Conservation (phyloP, 2,329 filamentous ascomycete genomes). For the Epichloe bromicola region DNA sequence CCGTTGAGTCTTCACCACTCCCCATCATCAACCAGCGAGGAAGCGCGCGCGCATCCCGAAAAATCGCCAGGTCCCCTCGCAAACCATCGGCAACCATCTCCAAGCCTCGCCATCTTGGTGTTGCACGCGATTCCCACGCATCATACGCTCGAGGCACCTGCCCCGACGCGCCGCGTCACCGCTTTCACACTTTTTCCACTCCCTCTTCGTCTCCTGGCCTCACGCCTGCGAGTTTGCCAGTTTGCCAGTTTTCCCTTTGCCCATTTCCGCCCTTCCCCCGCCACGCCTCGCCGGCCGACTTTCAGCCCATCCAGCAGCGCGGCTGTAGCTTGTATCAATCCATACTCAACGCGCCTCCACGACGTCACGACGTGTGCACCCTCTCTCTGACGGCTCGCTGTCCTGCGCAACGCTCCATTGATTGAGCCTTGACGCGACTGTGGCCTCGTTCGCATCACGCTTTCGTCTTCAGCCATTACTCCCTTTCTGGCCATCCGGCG, state of each 20-base stretch:
- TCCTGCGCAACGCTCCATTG: conserved; percentile 8
- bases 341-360: conserved; percentile 16
- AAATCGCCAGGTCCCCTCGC: conserved; percentile 46
- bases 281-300: conserved; percentile 8
- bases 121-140: conserved; percentile 42
- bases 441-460: neutral
- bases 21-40: conserved; percentile 36
- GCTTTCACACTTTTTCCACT: conserved; percentile 30
- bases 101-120: conserved; percentile 37
- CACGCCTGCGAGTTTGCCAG: conserved; percentile 5
- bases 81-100: conserved; percentile 46
- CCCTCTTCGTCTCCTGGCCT: conserved; percentile 8
- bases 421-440: conserved; percentile 14
- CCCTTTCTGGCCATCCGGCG: neutral
- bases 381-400: conserved; percentile 9
- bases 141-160: conserved; percentile 26
- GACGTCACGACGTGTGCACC: conserved; percentile 16
- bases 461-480: conserved; percentile 1
- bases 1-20: conserved; percentile 40
- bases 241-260: conserved; percentile 5
- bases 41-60: conserved; percentile 43
- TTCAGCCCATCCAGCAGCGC: conserved; percentile 4
- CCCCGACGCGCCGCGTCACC: conserved; percentile 28
- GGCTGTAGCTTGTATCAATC: conserved; percentile 2
- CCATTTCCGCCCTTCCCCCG: conserved; percentile 6